Evolutionary conservation across 2,329 filamentous ascomycete species (phyloP).

Genomic region (Teratosphaeria gauchensis): DNA sequence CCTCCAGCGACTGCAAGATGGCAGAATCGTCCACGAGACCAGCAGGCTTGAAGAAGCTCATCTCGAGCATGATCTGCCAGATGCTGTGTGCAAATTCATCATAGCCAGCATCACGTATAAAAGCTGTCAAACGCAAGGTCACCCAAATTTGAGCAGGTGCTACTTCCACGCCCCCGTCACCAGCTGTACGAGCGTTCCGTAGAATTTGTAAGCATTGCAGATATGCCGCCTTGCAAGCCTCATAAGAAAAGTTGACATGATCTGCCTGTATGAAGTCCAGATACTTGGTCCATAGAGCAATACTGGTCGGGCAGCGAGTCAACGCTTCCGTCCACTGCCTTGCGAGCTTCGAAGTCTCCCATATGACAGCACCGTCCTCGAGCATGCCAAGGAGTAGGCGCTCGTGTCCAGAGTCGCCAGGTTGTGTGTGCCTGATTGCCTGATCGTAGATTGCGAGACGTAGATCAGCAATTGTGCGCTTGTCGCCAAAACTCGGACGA

Average conservation of each 20-base stretch:
- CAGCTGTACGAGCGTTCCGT: neutral
- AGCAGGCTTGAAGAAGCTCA: slow-evolving; percentile 52
- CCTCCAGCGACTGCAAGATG: slow-evolving; percentile 41
- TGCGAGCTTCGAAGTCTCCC: slow-evolving; percentile 54
- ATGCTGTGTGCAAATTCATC: slow-evolving; percentile 64
- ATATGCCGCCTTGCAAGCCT: slow-evolving; percentile 52
- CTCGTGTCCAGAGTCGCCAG: slow-evolving; percentile 41
- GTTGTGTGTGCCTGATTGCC: slow-evolving; percentile 52
- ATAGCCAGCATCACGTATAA: slow-evolving; percentile 69
- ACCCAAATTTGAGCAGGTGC: slow-evolving; percentile 53
- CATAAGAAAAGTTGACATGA: slow-evolving; percentile 57
- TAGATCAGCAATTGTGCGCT: slow-evolving; percentile 63
- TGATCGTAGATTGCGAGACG: slow-evolving; percentile 72
- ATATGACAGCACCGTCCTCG: slow-evolving; percentile 62
- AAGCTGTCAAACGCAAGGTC: slow-evolving; percentile 62
- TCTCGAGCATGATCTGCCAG: slow-evolving; percentile 76
- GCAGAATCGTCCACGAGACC: slow-evolving; percentile 2
- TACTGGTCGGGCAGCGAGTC: slow-evolving; percentile 45
- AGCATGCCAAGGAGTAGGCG: slow-evolving; percentile 59
- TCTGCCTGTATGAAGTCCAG: slow-evolving; percentile 62
- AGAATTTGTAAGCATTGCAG: slow-evolving; percentile 42
- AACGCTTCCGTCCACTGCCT: slow-evolving; percentile 58
- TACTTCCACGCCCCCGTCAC: slow-evolving; percentile 4
- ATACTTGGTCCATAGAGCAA: slow-evolving; percentile 63
- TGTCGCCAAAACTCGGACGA: slow-evolving; percentile 57